A percentile compares a stretch with the other conserved stretches of the same genome.
Conservation (phyloP, 768 basidiomycete species). For the Arthromyces matolae region DNA sequence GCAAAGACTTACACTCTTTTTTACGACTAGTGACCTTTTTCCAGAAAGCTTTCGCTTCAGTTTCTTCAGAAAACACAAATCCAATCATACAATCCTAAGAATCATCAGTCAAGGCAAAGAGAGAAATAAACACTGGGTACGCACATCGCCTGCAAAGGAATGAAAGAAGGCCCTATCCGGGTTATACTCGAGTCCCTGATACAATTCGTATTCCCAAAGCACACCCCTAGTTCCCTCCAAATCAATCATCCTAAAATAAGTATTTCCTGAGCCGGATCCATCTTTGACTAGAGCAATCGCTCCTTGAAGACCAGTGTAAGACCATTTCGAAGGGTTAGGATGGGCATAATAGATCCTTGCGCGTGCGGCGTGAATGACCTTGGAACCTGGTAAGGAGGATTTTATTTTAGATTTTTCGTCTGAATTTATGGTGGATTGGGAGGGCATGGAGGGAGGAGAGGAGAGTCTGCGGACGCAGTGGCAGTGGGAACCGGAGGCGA, state of each 20-base stretch:
- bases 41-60: constrained; percentile 78
- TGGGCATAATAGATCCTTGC: constrained; percentile 89
- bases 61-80: constrained; percentile 83
- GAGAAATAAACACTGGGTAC: constrained; percentile 28
- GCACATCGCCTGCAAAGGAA: constrained; percentile 87
- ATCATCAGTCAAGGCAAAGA: not conserved
- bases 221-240: constrained; percentile 79
- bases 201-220: constrained; percentile 92
- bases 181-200: constrained; percentile 74
- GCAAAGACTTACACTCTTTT: constrained; percentile 42
- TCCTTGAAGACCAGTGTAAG: constrained; percentile 84
- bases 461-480: too few relatives aligned
- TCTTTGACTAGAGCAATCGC: constrained; percentile 73
- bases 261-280: constrained; percentile 46
- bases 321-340: constrained; percentile 75
- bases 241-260: constrained; percentile 80
- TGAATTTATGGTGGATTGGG: constrained; percentile 55
- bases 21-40: constrained; percentile 80
- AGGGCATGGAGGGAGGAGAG: too few relatives aligned
- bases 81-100: constrained; percentile 85
- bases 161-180: constrained; percentile 90
- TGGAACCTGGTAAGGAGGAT: constrained; percentile 54
- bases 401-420: constrained; percentile 82
- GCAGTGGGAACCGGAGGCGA: too few relatives aligned
- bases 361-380: constrained; percentile 78